Base-by-base conservation (phyloP, 371 early-diverging fungal species). In the Dichotomocladium elegans region DNA sequence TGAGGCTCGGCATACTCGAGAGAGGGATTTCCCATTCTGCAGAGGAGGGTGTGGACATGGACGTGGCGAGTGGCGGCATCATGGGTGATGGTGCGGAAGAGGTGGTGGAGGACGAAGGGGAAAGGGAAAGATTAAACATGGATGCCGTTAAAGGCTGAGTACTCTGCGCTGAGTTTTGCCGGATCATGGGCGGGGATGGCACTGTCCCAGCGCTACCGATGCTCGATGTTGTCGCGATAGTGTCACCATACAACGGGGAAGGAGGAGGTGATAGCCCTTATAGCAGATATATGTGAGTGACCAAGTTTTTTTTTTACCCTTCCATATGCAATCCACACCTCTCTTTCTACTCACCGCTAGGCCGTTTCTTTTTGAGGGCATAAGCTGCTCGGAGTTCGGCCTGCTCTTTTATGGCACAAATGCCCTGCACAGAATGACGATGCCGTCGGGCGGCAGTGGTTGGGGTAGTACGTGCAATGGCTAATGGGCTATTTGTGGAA, bases 391-490 rank as follows among this genome's bases (percentile, higher is more conserved):
- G 56, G 25, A 70, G 41, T 25, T 72, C 70, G 2, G 59, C 55
- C 47, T 76, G 70, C 41, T 76, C 76, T 50, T 70, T 70, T 29
- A 72, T 63, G 12, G 66, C 71, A 28, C 58, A 61, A 8, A 72
- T 72, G 24, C 77, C 77, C 47, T 76, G 77, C 3, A 76, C 73
- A 0, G 77, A 76, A 51, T 76, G 73, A 34, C 77, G 72, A 41
- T 66, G 65, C 10, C 53, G 70, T 31, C 77, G 60, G 41, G 61
- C 55, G 15, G 43, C 47, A 12, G 33, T 15, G 11, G 57, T 48
- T 28, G 51, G 48, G 14, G 46, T 50, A 2, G 55, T 29, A 24
- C 22, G 25, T 25, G 12, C 31, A 42, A 33, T 40, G 3, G 44
- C 53, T 33, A 56, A 27, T 24, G 56, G 56, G 26, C 49, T 49